phyloP scores from a whole-genome alignment of 768 basidiomycete species.

The Xanthoconium purpureum region DNA sequence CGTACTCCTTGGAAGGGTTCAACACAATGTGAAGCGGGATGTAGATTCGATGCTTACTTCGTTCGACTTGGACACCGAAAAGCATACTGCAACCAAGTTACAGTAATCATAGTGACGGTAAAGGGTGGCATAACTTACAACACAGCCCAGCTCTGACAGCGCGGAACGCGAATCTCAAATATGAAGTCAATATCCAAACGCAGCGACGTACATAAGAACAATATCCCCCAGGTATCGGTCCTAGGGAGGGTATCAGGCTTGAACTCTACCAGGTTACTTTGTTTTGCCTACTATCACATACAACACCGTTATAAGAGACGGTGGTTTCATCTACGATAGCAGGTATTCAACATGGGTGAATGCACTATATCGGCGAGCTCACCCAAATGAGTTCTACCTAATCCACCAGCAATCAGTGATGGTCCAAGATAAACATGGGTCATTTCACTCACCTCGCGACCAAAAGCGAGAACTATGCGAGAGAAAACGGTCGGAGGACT shows the following conservation, averaged over 20 bases:
- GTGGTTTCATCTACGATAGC: conserved; percentile 22
- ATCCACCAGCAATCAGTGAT: background rate
- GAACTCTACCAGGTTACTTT: background rate
- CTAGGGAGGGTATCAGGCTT: conserved; percentile 13
- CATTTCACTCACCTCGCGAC: conserved; percentile 25
- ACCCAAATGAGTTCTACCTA: conserved; percentile 34
- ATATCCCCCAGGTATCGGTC: conserved; percentile 32
- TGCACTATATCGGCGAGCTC: background rate
- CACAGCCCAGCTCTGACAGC: conserved; percentile 16
- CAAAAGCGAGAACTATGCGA: conserved; percentile 21
- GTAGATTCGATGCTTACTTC: conserved; percentile 8
- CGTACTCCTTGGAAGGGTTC: conserved; percentile 22
- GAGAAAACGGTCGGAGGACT: background rate
- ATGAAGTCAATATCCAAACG: background rate
- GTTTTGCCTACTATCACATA: conserved; percentile 24
- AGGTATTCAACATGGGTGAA: background rate
- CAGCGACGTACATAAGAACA: conserved; percentile 25
- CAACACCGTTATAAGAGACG: conserved; percentile 23
- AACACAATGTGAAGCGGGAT: background rate
- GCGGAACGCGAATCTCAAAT: conserved; percentile 1
- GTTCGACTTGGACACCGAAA: conserved; percentile 16
- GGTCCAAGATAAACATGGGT: background rate
- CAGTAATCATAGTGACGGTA: background rate
- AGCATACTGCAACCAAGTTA: conserved; percentile 16
- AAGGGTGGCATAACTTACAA: conserved; percentile 12